Conservation (phyloP, 2,329 filamentous ascomycete genomes). For the Cordyceps cicadae region DNA sequence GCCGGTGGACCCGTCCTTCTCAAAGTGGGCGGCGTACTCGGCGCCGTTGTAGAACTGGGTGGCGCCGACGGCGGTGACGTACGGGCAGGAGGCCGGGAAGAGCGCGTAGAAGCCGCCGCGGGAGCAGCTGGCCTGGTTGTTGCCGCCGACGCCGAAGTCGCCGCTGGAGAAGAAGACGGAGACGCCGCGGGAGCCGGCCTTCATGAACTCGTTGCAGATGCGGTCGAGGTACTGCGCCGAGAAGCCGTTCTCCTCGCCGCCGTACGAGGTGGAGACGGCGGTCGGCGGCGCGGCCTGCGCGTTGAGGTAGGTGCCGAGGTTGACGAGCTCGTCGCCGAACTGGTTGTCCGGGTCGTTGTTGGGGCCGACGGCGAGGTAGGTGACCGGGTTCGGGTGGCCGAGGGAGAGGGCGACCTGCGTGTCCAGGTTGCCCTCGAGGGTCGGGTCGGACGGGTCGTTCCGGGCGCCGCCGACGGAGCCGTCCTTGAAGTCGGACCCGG, state of each 20-base stretch:
- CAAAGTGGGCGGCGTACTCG: not conserved
- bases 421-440: slow-evolving; percentile 14
- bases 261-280: slow-evolving; percentile 46
- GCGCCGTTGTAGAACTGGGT: slow-evolving; percentile 21
- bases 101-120: slow-evolving; percentile 26
- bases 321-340: slow-evolving; percentile 8
- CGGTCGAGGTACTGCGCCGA: slow-evolving; percentile 21
- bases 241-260: slow-evolving; percentile 39
- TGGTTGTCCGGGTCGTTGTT: not conserved
- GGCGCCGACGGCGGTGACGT: slow-evolving; percentile 43
- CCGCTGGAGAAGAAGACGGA: slow-evolving; percentile 37
- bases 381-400: slow-evolving; percentile 10
- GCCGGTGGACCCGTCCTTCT: not conserved
- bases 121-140: slow-evolving; percentile 13
- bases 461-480: not conserved
- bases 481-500: not conserved
- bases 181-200: slow-evolving; percentile 42
- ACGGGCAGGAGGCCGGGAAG: slow-evolving; percentile 32
- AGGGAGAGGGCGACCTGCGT: slow-evolving; percentile 8
- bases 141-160: slow-evolving; percentile 16
- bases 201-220: slow-evolving; percentile 49
- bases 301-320: slow-evolving; percentile 9
- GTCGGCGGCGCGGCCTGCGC: slow-evolving; percentile 3
- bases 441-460: not conserved
- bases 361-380: slow-evolving; percentile 2